Evolutionary conservation across 371 early-diverging fungal genomes (phyloP), one percentile per base, ranked within the genome.

Genomic region (Rhizopus stolonifer): DNA sequence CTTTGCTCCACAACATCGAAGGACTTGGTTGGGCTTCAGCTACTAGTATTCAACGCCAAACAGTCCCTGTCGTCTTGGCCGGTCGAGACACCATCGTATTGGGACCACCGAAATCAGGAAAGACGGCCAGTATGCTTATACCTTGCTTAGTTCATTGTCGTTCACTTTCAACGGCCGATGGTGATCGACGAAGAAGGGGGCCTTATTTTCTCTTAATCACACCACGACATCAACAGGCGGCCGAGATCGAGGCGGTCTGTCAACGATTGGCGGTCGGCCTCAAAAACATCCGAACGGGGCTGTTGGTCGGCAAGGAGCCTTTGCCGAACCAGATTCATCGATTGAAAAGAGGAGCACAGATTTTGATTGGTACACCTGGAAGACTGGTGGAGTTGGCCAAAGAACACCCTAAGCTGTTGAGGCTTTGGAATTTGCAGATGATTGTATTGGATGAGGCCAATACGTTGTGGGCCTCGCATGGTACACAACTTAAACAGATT

Each of bases 101-200:
- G 26, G 86, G 90, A 13, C 87, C 86, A 3, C 87, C 88, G 1
- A 79, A 85, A n/a, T 67, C 81, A 14, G 86, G 86, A 10, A 86
- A 86, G 52, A 83, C 86, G 1, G 77, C 64, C 0, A 71, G 74
- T 2, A 83, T 71, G 36, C 52, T 81, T 19, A 68, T 86, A 11
- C 82, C 86, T 13, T 59, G 71, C 40, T 36, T 86, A 10, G 65
- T 64, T 4, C 85, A 85, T 49, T 72, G 71, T 46, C 73, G 65
- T 19, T 74, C 82, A 0, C 46, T 85, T 1, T 72, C 81, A 0
- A 59, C 58, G 17, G 51, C 61, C 51, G 65, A 72, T 39, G 36
- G 56, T 11, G 53, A 66, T 24, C 67, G 66, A 40, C 65, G 71
- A 15, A 54, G 71, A 4, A 46, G 59, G 8, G 82, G 83, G 0